Evolutionary conservation across 1,139 yeast species (phyloP).

Genomic region (Kodamaea anthophila): DNA sequence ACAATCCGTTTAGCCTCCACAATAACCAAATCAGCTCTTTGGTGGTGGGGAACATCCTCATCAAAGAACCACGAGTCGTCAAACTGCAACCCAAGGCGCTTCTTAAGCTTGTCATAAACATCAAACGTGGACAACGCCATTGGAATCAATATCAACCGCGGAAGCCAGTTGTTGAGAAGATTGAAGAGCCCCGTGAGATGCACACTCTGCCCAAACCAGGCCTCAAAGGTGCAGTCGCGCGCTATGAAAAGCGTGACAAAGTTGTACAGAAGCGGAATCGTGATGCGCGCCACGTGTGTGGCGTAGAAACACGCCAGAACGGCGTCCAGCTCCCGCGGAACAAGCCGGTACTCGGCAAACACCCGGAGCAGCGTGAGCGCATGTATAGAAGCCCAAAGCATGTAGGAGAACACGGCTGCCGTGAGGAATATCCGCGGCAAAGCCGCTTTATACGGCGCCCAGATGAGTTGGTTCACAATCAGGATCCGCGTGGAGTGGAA

Average conservation of each 20-base stretch:
- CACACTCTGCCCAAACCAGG: constrained; percentile 68
- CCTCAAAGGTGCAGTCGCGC: constrained; percentile 41
- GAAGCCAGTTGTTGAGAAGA: constrained; percentile 66
- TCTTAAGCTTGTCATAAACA: constrained; percentile 60
- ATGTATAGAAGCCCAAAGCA: constrained; percentile 60
- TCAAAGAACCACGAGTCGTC: constrained; percentile 40
- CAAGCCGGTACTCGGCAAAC: constrained; percentile 73
- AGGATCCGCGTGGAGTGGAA: constrained; percentile 66
- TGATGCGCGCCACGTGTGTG: constrained; percentile 73
- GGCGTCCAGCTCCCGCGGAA: constrained; percentile 62
- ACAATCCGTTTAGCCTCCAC: constrained; percentile 41
- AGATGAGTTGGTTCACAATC: constrained; percentile 47
- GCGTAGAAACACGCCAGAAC: constrained; percentile 73
- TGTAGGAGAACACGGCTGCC: constrained; percentile 49
- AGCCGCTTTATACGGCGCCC: constrained; percentile 15
- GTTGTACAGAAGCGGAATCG: constrained; percentile 78
- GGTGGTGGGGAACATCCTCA: constrained; percentile 12
- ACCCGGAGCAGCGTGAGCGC: constrained; percentile 64
- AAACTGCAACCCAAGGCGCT: constrained; percentile 39
- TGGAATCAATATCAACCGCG: constrained; percentile 67
- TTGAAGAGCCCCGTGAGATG: constrained; percentile 72
- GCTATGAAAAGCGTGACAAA: constrained; percentile 61
- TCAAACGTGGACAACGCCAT: constrained; percentile 58
- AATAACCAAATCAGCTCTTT: constrained; percentile 31
- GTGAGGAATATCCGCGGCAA: constrained; percentile 32